Conservation (phyloP, 164 flowering plant species). For the Piper betle region DNA sequence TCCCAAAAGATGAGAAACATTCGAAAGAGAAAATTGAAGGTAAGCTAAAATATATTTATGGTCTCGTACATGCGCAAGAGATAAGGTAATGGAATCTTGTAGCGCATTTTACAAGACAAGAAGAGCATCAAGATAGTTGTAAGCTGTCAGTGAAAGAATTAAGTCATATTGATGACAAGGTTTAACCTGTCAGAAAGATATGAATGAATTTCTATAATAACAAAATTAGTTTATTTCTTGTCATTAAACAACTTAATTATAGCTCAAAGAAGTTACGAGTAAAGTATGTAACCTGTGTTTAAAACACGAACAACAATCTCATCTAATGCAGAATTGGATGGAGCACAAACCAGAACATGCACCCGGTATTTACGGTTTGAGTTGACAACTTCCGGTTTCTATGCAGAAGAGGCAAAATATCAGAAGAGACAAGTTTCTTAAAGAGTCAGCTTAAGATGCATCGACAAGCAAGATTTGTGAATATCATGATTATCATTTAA, state of each 20-base stretch:
- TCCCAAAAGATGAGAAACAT: too few species aligned
- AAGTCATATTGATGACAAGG: neutral
- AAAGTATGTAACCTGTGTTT: conserved; percentile 33
- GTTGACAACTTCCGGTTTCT: conserved; percentile 91
- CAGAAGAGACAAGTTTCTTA: neutral
- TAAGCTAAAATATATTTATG: too few species aligned
- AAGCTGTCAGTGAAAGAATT: neutral
- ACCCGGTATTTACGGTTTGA: conserved; percentile 84
- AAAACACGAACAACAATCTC: conserved; percentile 91
- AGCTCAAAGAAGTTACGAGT: neutral
- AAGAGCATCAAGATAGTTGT: too few species aligned
- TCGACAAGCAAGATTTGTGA: too few species aligned
- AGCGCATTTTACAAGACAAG: too few species aligned
- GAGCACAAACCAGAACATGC: conserved; percentile 96
- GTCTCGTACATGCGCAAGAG: too few species aligned
- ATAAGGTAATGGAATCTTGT: too few species aligned
- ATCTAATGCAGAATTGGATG: conserved; percentile 97
- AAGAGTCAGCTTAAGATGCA: too few species aligned
- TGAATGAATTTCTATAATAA: too few species aligned
- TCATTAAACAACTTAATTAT: neutral
- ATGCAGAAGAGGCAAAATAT: conserved; percentile 3
- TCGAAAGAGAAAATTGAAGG: too few species aligned
- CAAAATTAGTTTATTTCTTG: too few species aligned
- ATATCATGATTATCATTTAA: too few species aligned
- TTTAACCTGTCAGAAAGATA: neutral